Evolutionary conservation across 495 filamentous ascomycete genomes (phyloP).

Genomic region (Neurospora hispaniola): DNA sequence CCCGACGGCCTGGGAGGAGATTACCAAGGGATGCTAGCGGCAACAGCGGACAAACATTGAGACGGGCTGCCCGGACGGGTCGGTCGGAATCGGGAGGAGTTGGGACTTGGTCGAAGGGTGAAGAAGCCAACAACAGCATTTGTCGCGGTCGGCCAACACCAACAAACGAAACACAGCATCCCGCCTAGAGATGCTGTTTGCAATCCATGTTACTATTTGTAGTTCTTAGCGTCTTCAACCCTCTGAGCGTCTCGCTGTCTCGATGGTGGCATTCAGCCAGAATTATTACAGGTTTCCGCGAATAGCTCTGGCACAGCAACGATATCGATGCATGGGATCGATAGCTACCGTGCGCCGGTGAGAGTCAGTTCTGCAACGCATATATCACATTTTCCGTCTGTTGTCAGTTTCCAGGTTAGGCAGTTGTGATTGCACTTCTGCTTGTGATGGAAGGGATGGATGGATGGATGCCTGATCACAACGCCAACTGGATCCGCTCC

Average conservation of each 20-base stretch:
- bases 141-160: neutral
- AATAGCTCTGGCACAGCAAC: neutral
- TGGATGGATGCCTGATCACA: neutral
- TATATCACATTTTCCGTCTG: neutral
- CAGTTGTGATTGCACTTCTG: neutral
- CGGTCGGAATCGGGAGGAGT: neutral
- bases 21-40: neutral
- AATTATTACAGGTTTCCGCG: neutral
- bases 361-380: neutral
- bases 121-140: neutral
- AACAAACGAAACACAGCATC: neutral
- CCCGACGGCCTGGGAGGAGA: neutral
- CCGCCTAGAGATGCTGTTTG: neutral
- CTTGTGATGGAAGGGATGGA: neutral
- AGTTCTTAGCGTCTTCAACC: no score
- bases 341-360: neutral
- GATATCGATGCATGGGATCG: neutral
- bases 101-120: neutral
- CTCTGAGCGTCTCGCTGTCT: neutral
- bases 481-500: neutral
- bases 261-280: neutral
- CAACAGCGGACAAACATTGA: neutral
- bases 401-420: neutral
- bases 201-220: no score
- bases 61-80: no score